Evolutionary conservation across 2,329 filamentous ascomycete species (phyloP), one percentile per base, ranked within the genome.

Genomic region (Fusarium sambucinum): DNA sequence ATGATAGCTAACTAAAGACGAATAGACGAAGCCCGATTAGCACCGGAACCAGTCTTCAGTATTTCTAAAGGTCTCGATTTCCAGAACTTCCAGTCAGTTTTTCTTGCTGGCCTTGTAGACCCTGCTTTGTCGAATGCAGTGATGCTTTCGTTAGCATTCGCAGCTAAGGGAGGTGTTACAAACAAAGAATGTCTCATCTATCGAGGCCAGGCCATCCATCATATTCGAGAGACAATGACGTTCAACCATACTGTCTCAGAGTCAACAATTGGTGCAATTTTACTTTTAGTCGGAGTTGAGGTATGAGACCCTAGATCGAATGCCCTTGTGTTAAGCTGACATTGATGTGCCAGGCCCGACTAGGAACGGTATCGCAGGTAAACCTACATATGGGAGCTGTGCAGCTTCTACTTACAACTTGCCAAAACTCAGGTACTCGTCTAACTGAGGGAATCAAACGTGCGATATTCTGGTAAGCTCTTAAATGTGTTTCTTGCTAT

Each of bases 381-480:
- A 77, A 82, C 47, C 72, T 83, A 59, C 81, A 83, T 29, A 77
- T 83, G 77, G 68, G 68, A 0, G 81, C 81, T 32, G 71, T 83
- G 6, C 70, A 73, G 12, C 70, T 72, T 27, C 66, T 83, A 2
- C 77, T 83, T 12, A 51, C 73, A 4, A 42, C 78, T 0, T 80
- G 78, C 58, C 68, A 67, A 55, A 71, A 46, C 8, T 37, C 71
- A 5, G 72, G 75, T 1, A 50, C 80, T 0, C 59, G 70, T 57
- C 56, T 83, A 0, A 81, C 71, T 3, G 74, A 70, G 12, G 77
- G 77, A 0, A 82, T 83, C 7, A 83, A 83, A 62, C 78, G 81
- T 3, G 81, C 81, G 0, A 81, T 82, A 30, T 83, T 83, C 59
- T 83, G 81, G 81, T 81, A 38, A 38, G n/a, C n/a, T n/a, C n/a